Conservation (phyloP, 2,329 filamentous ascomycete species). For the Colletotrichum tropicicola region DNA sequence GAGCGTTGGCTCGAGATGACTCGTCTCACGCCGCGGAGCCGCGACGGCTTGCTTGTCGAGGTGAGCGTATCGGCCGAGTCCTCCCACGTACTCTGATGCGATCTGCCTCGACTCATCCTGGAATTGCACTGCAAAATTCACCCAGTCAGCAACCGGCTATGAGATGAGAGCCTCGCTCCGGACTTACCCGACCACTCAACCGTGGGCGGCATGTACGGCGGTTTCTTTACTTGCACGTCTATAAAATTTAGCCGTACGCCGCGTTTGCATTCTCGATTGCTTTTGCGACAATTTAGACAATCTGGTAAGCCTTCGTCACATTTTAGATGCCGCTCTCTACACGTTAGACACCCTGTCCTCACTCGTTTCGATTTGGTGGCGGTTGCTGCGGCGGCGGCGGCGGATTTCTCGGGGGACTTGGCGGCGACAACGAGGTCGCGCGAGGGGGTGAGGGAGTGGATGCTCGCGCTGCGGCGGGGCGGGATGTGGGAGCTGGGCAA, state of each 20-base stretch:
- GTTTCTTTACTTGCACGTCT: constrained; percentile 78
- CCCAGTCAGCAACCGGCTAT: neutral
- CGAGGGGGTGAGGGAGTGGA: constrained; percentile 28
- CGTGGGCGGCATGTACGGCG: constrained; percentile 68
- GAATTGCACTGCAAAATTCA: constrained; percentile 70
- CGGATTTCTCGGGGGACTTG: constrained; percentile 24
- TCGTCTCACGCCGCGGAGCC: constrained; percentile 30
- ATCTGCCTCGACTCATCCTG: constrained; percentile 90
- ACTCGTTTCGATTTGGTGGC: constrained; percentile 80
- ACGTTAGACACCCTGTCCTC: constrained; percentile 90
- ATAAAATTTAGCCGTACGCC: constrained; percentile 92
- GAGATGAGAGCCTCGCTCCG: neutral
- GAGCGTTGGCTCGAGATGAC: constrained; percentile 36
- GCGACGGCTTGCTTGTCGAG: constrained; percentile 46
- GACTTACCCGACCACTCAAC: constrained; percentile 70
- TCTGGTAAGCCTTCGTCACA: constrained; percentile 79
- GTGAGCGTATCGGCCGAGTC: constrained; percentile 75
- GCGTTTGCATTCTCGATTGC: constrained; percentile 84
- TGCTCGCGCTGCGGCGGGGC: constrained; percentile 29
- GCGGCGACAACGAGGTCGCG: constrained; percentile 25
- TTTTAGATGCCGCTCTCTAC: constrained; percentile 88
- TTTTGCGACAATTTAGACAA: constrained; percentile 86
- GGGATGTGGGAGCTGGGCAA: constrained; percentile 32
- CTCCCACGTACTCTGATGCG: constrained; percentile 88
- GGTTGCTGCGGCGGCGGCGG: constrained; percentile 27